Conservation (phyloP, 768 basidiomycete genomes). For the Coprinopsis marcescibilis region DNA sequence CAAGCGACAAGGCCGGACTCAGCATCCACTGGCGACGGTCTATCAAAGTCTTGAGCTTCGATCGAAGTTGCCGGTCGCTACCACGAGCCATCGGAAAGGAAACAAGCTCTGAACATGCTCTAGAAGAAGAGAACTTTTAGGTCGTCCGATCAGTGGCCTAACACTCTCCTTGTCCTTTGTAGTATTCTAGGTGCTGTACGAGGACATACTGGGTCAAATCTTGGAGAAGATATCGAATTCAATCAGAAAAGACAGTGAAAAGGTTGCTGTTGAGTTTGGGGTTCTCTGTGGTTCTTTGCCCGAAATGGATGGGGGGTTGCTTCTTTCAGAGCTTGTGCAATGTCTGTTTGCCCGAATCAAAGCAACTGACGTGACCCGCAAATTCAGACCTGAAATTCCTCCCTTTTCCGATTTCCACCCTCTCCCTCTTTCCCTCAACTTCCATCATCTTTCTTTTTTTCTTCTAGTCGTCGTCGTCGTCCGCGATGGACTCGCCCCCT, state of each 20-base stretch:
- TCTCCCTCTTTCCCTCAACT: conserved; percentile 34
- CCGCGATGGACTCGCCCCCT: conserved; percentile 23
- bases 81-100: conserved; percentile 2
- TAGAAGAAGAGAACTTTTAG: not conserved
- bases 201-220: too few species aligned
- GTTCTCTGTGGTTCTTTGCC: conserved; percentile 14
- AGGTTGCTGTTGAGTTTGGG: too few species aligned
- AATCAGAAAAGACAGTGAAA: too few species aligned
- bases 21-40: not conserved
- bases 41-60: not conserved
- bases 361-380: conserved; percentile 28
- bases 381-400: conserved; percentile 17
- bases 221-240: too few species aligned
- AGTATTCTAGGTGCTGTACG: too few species aligned
- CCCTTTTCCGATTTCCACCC: conserved; percentile 19
- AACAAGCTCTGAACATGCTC: not conserved
- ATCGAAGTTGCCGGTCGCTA: conserved; percentile 2
- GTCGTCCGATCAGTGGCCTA: too few species aligned
- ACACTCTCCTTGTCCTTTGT: too few species aligned
- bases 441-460: conserved; percentile 26
- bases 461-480: conserved; percentile 16
- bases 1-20: not conserved
- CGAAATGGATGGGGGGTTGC: conserved; percentile 28
- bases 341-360: conserved; percentile 29
- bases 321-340: conserved; percentile 44